Percentiles rank a stretch among this genome's conserved stretches.
Conservation (phyloP, 1,139 yeast species). For the Yamadazyma spencermartinsiae region DNA sequence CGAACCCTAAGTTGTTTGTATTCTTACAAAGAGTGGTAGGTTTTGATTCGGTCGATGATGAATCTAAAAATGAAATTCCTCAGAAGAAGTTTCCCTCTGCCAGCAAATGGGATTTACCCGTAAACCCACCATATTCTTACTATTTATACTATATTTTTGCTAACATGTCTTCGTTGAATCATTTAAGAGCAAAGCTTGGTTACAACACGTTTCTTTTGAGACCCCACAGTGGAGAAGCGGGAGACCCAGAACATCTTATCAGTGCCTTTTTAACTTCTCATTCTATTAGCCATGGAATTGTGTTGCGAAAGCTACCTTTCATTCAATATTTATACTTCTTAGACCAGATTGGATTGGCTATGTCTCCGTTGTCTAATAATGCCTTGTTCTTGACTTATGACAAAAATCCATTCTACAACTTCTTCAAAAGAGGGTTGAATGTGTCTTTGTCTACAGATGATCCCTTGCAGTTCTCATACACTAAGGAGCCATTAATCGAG, state of each 20-base stretch:
- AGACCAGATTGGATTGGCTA: slow-evolving; percentile 97
- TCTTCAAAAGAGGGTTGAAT: slow-evolving; percentile 89
- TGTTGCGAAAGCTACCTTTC: slow-evolving; percentile 89
- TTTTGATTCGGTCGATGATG: slow-evolving; percentile 98
- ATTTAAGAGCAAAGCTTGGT: slow-evolving; percentile 71
- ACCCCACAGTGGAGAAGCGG: slow-evolving; percentile 99
- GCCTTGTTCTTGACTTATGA: slow-evolving; percentile 94
- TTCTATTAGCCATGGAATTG: slow-evolving; percentile 92
- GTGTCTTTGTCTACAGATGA: slow-evolving; percentile 83
- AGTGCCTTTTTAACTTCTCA: slow-evolving; percentile 88
- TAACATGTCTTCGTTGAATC: slow-evolving; percentile 80
- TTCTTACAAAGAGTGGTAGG: slow-evolving; percentile 95
- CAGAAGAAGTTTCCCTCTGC: slow-evolving; percentile 85
- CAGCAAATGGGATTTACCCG: slow-evolving; percentile 68
- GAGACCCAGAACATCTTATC: slow-evolving; percentile 95
- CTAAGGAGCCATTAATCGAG: slow-evolving; percentile 96
- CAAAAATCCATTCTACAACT: slow-evolving; percentile 87
- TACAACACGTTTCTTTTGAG: slow-evolving; percentile 88
- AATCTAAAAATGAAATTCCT: slow-evolving; percentile 83
- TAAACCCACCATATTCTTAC: slow-evolving; percentile 97
- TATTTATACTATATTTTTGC: slow-evolving; percentile 87
- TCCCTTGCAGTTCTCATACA: slow-evolving; percentile 85
- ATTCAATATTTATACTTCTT: slow-evolving; percentile 89
- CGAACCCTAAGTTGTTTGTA: slow-evolving; percentile 85
- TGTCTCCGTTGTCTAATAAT: slow-evolving; percentile 97